A percentile compares a stretch with the other conserved stretches of the same genome.
Evolutionary conservation across 169 alveolate species (phyloP).

Genomic region (Cryptosporidium sp.): DNA sequence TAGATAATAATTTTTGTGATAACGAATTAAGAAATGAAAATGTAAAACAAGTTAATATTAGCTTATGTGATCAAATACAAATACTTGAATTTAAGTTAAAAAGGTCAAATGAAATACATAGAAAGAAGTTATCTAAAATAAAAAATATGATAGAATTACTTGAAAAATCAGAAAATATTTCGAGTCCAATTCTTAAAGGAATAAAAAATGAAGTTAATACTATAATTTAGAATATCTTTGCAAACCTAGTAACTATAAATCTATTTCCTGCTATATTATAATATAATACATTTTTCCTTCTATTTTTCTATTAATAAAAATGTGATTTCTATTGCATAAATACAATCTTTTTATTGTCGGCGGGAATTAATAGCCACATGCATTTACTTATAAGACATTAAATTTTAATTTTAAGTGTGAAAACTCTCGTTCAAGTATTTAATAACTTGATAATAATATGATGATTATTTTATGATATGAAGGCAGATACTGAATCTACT

Average conservation of each 20-base stretch:
- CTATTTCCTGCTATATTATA: not conserved
- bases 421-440: not conserved
- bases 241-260: not conserved
- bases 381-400: slow-evolving; percentile 4
- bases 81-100: slow-evolving; percentile 48
- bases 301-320: not conserved
- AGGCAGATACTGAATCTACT: slow-evolving; percentile 7
- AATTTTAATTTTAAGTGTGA: not conserved
- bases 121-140: slow-evolving; percentile 1
- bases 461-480: slow-evolving; percentile 18
- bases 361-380: slow-evolving; percentile 34
- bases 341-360: slow-evolving; percentile 18
- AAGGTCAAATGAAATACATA: slow-evolving; percentile 8
- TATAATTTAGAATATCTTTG: not conserved
- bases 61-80: slow-evolving; percentile 39
- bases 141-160: slow-evolving; percentile 16
- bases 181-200: slow-evolving; percentile 5
- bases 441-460: not conserved
- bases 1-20: not conserved
- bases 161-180: slow-evolving; percentile 2
- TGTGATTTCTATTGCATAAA: not conserved
- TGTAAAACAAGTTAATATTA: slow-evolving; percentile 31
- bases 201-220: not conserved
- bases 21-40: slow-evolving; percentile 19
- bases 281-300: not conserved